Base-by-base conservation (phyloP, 768 basidiomycete genomes). In the Lactarius trivialis region DNA sequence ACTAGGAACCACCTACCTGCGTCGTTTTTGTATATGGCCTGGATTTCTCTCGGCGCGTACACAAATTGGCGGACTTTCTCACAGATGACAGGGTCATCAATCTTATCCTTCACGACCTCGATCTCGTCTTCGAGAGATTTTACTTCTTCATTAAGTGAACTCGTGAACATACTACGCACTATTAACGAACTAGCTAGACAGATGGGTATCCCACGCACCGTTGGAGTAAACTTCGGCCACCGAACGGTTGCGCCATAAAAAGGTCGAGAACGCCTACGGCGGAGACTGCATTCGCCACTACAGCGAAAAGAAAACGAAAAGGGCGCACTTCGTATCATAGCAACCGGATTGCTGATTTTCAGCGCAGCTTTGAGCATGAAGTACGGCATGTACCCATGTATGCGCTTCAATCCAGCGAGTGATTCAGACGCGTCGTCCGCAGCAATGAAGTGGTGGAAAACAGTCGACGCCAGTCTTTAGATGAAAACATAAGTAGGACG, bases 341-440 rank as follows among this genome's bases (percentile, higher is more conserved):
- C 82, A 63, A 99, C 88, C 2, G 97, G 97, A 74, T 98, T 99
- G 60, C 91, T 94, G 67, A 99, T 91, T 72, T 83, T 88, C 63
- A 99, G 75, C 14, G 93, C 88, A 8, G 92, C 82, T 73, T 93
- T 98, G 65, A 99, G 83, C 78, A 98, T 85, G 70, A 98, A 92
- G 73, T 99, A 99, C 6, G 97, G 97, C 92, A 98, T 97, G 56
- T 96, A 76, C 1, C 94, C 93, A 71, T 99, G 97, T 48, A 97
- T 83, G 53, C 95, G 82, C 76, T 98, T 98, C 63, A 99, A 75
- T 61, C 85, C 82, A 15, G 91, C 80, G 68, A 98, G 88, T 5
- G 87, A 88, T 67, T 96, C 91, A 6, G 93, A 94, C 6, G 93
- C 89, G 62, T 86, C 86, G 72, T 99, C 97, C 24, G 93, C 84